phyloP scores from a whole-genome alignment of 1,284 basidiomycete genomes.

The Boletus semigastroideus region DNA sequence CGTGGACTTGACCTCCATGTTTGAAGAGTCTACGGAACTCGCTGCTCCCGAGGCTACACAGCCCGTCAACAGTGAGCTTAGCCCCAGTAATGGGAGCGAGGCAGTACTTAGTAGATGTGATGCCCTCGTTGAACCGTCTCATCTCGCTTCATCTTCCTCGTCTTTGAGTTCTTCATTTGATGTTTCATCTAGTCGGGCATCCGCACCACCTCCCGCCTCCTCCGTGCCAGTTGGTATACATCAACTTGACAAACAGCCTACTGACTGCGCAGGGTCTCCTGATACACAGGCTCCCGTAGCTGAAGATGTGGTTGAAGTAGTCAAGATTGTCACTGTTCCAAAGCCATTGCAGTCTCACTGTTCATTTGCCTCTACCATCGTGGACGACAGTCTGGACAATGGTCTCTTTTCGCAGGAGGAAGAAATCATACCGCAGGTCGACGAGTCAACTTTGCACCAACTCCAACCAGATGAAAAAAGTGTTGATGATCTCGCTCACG shows the following conservation, averaged over 20 bases:
- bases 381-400: constrained; percentile 42
- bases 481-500: constrained; percentile 16
- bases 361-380: constrained; percentile 49
- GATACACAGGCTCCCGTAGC: constrained; percentile 38
- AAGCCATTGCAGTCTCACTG: constrained; percentile 40
- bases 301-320: constrained; percentile 6
- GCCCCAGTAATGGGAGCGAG: constrained; percentile 19
- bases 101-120: constrained; percentile 31
- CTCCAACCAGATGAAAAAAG: constrained; percentile 13
- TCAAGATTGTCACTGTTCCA: constrained; percentile 6
- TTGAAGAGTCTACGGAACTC: constrained; percentile 16
- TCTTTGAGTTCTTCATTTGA: constrained; percentile 40
- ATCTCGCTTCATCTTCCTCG: constrained; percentile 30
- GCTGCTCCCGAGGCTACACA: constrained; percentile 10
- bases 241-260: constrained; percentile 38
- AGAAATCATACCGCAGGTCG: constrained; percentile 16
- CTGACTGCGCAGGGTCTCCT: constrained; percentile 45
- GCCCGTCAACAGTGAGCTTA: constrained; percentile 15
- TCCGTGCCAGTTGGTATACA: constrained; percentile 39
- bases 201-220: constrained; percentile 35
- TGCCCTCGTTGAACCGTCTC: constrained; percentile 24
- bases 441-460: constrained; percentile 12
- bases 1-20: constrained; percentile 12
- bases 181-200: constrained; percentile 37
- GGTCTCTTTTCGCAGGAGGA: constrained; percentile 34